These are phyloP conservation scores for Rubia yunnanensis DNA, from an alignment of 257 asterid genomes.

Conservation along the genomic window DNA sequence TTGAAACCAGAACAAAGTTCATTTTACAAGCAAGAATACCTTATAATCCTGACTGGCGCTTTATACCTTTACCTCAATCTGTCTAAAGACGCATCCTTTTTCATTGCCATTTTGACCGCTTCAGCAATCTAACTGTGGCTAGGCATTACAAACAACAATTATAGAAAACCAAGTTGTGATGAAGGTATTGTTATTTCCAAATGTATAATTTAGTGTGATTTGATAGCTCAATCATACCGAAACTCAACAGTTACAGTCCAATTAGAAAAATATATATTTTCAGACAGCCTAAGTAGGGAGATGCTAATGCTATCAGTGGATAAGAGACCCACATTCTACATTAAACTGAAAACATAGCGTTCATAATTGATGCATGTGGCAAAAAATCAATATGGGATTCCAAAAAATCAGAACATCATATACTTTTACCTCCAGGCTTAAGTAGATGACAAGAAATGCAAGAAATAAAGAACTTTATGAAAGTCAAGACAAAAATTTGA, in stretches of 20 bases:
- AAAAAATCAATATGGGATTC: no score
- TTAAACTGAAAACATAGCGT: neutral
- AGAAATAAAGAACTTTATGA: no score
- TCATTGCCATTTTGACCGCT: conserved; percentile 14
- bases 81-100: conserved; percentile 10
- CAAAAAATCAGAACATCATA: neutral
- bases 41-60: conserved; percentile 21
- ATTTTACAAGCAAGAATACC: no score
- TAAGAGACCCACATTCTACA: neutral
- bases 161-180: neutral
- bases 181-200: neutral
- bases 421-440: neutral
- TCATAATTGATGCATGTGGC: neutral
- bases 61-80: neutral
- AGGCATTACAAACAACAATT: no score
- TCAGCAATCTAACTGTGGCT: no score
- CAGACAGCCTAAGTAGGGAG: neutral
- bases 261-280: neutral
- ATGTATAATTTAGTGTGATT: no score
- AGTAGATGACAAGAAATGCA: neutral
- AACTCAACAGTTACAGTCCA: neutral
- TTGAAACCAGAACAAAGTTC: neutral
- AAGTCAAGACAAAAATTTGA: no score
- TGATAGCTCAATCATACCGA: neutral
- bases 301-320: neutral